Percentiles rank a stretch among this genome's conserved stretches.
phyloP scores from a whole-genome alignment of 139 green algal genomes.

The Chlamydomonas applanata region DNA sequence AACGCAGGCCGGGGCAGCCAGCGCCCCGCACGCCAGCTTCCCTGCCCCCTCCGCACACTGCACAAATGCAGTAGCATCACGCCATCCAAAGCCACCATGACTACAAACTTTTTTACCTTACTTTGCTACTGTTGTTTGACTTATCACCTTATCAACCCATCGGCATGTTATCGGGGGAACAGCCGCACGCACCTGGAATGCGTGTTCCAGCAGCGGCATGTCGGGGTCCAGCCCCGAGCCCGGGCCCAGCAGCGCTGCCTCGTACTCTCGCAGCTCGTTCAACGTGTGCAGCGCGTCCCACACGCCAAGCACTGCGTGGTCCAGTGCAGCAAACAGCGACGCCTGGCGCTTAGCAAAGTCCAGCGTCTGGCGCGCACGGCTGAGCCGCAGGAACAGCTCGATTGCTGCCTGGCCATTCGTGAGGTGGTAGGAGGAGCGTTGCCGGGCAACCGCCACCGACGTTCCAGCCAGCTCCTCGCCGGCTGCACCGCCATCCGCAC shows the following conservation, averaged over 20 bases:
- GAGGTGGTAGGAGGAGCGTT: conserved; percentile 41
- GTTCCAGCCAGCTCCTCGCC: background rate
- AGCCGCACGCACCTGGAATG: conserved; percentile 54
- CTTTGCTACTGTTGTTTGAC: too few relatives aligned
- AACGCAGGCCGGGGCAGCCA: too few relatives aligned
- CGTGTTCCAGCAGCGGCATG: conserved; percentile 72
- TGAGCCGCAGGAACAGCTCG: conserved; percentile 81
- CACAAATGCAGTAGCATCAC: too few relatives aligned
- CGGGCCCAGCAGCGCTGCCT: conserved; percentile 53
- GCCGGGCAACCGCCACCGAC: background rate
- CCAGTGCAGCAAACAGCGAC: conserved; percentile 46
- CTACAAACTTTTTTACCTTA: too few relatives aligned
- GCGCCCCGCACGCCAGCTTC: too few relatives aligned
- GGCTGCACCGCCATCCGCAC: too few relatives aligned
- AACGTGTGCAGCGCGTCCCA: conserved; percentile 76
- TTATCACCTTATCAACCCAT: too few relatives aligned
- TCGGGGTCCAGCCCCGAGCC: conserved; percentile 46
- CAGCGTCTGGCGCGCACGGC: conserved; percentile 80
- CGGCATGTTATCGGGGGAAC: too few relatives aligned
- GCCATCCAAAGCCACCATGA: too few relatives aligned
- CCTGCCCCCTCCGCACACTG: too few relatives aligned
- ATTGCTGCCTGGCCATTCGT: conserved; percentile 55
- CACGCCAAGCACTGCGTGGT: conserved; percentile 59
- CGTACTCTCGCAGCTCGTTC: conserved; percentile 71
- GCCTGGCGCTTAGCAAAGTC: conserved; percentile 80